Conservation (phyloP, 371 early-diverging fungal genomes). For the Mortierella sp. region DNA sequence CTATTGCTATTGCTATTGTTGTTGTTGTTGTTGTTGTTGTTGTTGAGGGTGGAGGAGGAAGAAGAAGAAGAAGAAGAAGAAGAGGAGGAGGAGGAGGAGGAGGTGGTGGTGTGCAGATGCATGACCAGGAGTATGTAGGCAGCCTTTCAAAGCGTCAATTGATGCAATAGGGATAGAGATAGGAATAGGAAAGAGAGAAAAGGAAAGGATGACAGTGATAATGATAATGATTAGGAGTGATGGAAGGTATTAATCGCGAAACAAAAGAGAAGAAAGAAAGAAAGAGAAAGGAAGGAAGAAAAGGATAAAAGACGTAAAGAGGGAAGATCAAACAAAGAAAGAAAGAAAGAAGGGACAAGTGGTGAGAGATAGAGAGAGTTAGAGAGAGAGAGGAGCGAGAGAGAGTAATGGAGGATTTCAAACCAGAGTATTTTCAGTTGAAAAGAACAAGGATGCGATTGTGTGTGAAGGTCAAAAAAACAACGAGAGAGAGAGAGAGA, state of each 20-base stretch:
- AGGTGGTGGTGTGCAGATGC: no score
- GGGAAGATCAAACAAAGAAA: not conserved
- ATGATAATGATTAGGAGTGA: not conserved
- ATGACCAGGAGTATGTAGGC: no score
- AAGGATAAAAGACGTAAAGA: not conserved
- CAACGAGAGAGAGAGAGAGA: not conserved
- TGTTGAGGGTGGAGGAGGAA: no score
- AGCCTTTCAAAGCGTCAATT: no score
- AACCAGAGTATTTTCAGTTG: no score
- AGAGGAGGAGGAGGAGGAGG: not conserved
- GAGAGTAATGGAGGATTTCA: no score
- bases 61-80: not conserved
- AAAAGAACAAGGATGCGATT: not conserved
- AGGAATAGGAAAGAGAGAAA: not conserved
- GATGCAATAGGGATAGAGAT: constrained; percentile 4
- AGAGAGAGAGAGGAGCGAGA: constrained; percentile 3
- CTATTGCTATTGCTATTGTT: no score
- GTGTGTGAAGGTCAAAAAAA: not conserved
- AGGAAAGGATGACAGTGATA: not conserved
- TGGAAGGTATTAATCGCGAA: not conserved
- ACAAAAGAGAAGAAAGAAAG: not conserved
- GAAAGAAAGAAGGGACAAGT: not conserved
- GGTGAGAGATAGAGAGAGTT: constrained; percentile 11
- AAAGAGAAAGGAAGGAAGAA: not conserved
- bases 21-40: no score